phyloP scores from a whole-genome alignment of 495 filamentous ascomycete species.

The Cenococcum geophilum region DNA sequence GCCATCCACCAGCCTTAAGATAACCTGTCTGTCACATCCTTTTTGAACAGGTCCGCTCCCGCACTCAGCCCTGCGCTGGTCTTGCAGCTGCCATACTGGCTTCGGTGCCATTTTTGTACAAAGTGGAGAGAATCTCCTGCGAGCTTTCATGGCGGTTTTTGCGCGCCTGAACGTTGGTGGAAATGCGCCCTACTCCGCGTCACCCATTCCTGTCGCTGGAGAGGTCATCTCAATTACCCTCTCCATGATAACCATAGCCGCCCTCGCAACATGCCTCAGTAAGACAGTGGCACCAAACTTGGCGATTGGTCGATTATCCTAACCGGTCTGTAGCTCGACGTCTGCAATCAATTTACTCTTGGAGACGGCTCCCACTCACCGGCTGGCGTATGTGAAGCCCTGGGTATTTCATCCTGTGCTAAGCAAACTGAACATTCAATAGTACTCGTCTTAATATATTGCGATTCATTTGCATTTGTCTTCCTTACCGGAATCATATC shows the following conservation, averaged over 20 bases:
- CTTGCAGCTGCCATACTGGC: not conserved
- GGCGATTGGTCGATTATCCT: no score
- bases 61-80: not conserved
- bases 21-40: not conserved
- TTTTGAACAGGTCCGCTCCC: not conserved
- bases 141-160: not conserved
- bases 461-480: slow-evolving; percentile 49
- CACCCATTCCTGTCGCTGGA: slow-evolving; percentile 30
- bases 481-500: slow-evolving; percentile 45
- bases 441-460: slow-evolving; percentile 50
- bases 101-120: not conserved
- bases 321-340: slow-evolving; percentile 3
- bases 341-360: slow-evolving; percentile 36
- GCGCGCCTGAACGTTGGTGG: not conserved
- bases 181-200: not conserved
- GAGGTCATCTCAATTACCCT: slow-evolving; percentile 42
- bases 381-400: slow-evolving; percentile 42
- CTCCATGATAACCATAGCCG: slow-evolving; percentile 40
- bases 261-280: slow-evolving; percentile 47
- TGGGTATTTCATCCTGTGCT: not conserved
- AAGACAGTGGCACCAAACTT: slow-evolving; percentile 12
- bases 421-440: not conserved
- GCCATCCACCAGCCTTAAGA: not conserved
- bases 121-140: not conserved
- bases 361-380: slow-evolving; percentile 44